Base-by-base conservation (phyloP, 2,329 filamentous ascomycete species). In the Pleomassaria siparia region DNA sequence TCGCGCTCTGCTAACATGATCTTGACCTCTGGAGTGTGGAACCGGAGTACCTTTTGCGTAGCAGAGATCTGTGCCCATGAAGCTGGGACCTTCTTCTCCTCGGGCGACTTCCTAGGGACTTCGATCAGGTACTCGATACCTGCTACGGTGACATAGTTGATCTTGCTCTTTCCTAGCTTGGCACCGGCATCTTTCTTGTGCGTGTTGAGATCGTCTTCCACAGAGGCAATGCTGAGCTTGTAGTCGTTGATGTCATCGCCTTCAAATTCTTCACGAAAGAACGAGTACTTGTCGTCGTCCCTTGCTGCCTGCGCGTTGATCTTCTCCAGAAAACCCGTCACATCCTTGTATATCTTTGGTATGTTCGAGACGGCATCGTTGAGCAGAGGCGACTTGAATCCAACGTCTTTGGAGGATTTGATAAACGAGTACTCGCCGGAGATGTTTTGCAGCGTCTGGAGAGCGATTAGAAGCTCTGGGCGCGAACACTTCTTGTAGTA, bases 401-500 rank as follows among this genome's bases (percentile, higher is more conserved):
- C 87, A 9, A 83, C 81, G 53, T 90, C 83, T 8, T 77, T 76
- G 2, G 86, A 75, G 0, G 78, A 75, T 47, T 85, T 86, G 52
- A 90, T 79, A 51, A 82, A 76, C 0, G 82, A 75, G 64, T 90
- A 97, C 60, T 94, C 87, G 46, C 81, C 84, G 0, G 89, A 82
- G 37, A 97, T 89, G 49, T 78, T 82, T 61, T 96, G 91, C 47
- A 99, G 77, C 0, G 88, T 88, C 69, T 97, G 91, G 1, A 99
- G 77, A 4, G 95, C 86, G 0, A 82, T 83, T 2, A 97, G 78
- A 3, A 99, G 82, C 70, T 99, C 94, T 0, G 91, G 87, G 0
- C 94, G 85, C 1, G 89, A 88, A 69, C 91, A 97, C 74, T 95
- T 96, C 41, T 91, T 91, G 71, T 99, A 99, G 75, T 97, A 99